Percentiles rank a stretch among this genome's conserved stretches.
These are phyloP conservation scores for Cladosporium sphaerospermum DNA, from an alignment of 2,329 filamentous ascomycete genomes.

Conservation along the genomic window DNA sequence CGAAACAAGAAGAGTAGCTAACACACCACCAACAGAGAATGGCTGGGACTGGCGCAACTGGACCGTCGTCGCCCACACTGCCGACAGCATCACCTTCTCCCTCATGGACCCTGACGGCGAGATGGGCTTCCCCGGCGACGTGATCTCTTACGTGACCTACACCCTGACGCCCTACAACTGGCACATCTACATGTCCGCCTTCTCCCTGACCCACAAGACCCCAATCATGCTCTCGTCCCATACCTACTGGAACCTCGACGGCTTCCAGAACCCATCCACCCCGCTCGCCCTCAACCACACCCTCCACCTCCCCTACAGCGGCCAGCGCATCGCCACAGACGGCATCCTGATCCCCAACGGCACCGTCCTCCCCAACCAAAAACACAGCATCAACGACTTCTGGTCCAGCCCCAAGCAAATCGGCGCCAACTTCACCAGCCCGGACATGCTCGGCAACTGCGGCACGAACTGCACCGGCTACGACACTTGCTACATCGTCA, in stretches of 20 bases:
- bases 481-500: constrained; percentile 67
- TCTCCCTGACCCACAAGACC: constrained; percentile 66
- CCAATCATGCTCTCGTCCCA: constrained; percentile 76
- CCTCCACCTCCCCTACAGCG: constrained; percentile 65
- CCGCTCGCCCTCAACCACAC: constrained; percentile 62
- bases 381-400: constrained; percentile 68
- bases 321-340: constrained; percentile 62
- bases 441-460: constrained; percentile 65
- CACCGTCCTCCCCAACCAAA: constrained; percentile 61
- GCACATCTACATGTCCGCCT: constrained; percentile 66
- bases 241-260: constrained; percentile 79
- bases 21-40: background rate
- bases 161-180: constrained; percentile 60
- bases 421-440: constrained; percentile 59
- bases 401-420: constrained; percentile 77
- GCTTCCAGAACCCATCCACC: constrained; percentile 67
- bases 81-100: constrained; percentile 66
- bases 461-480: constrained; percentile 79
- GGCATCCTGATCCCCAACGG: constrained; percentile 43
- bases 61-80: constrained; percentile 63
- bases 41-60: constrained; percentile 65
- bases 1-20: constrained; percentile 40
- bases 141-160: constrained; percentile 69
- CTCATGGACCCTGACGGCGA: constrained; percentile 67
- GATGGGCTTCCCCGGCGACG: constrained; percentile 72